Evolutionary conservation across 768 basidiomycete genomes (phyloP), one percentile per base, ranked within the genome.

Genomic region (Hypholoma sublateritium): DNA sequence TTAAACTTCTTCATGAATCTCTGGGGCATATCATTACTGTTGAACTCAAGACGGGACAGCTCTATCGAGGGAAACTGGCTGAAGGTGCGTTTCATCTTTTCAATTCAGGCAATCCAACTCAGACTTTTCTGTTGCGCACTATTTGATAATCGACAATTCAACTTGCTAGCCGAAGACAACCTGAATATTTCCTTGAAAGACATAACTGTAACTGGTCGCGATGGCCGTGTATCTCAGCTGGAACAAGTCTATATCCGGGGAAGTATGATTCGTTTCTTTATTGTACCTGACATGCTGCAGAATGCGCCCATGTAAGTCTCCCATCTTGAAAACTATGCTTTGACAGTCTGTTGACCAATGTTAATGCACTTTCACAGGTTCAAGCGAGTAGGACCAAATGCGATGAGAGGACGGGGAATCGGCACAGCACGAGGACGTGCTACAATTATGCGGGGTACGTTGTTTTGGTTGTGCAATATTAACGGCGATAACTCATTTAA

Each of bases 191-290:
- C 95, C 4, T 70, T 98, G 61, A 93, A 85, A 72, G 94, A 98
- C 62, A 97, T 98, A 67, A 98, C 97, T 28, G 97, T 98, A 32
- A 99, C 97, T 13, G 93, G 91, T 53, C 87, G 97, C 52, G 97
- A 99, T 80, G 97, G 97, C 22, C 93, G 97, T 66, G 94, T 99
- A 25, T 97, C 97, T 12, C 97, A 99, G 71, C 81, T 99, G 50
- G 97, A 98, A 77, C 96, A 98, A 73, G 96, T 98, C 32, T 99
- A 99, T 75, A 99, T 99, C 65, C 82, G 97, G 65, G 97, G 97
- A 57, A 95, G 94, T 71, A 97, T 98, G 92, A 80, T 98, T 62
- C 83, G 97, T 62, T 98, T 97, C 80, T 96, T 98, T 77, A 98
- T 98, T 72, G 97, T 99, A 19, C 97, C 97, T 54, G 97, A 98